Base-by-base conservation (phyloP, 1,284 basidiomycete genomes). In the Takashimella tepidaria region DNA sequence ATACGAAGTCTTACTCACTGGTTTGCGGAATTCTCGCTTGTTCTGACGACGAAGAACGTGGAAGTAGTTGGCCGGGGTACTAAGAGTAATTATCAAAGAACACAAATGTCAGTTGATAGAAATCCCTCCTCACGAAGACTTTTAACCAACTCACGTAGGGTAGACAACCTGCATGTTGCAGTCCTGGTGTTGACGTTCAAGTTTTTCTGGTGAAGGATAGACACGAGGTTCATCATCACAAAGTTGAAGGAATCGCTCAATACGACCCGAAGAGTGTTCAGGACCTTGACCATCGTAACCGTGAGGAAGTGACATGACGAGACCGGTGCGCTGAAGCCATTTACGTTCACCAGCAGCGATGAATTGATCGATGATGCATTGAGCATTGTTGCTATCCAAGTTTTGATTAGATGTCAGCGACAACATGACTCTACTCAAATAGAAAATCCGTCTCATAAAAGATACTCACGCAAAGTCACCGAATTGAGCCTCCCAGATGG, bases 111-210 rank as follows among this genome's bases (percentile, higher is more conserved):
- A 44, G 41, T 24, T 19, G 44, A 41, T 20, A 45, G 5, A 20
- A 79, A 49, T 31, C 31, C 37, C 45, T n/a, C n/a, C n/a, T n/a
- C n/a, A n/a, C n/a, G n/a, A n/a, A n/a, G n/a, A n/a, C n/a, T n/a
- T 37, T 37, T 37, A 37, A 8, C 16, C 31, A 2, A 80, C 86
- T 74, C 70, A 87, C 83, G 93, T 93, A 19, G 90, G 88, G 79
- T 98, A 98, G 41, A 96, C 90, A 62, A 98, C 87, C 77, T 98
- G 95, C 92, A 98, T 93, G 76, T 98, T 99, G 77, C 92, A 95
- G 75, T 99, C 96, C 79, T 98, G 96, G 73, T 97, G 92, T 72
- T 96, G 92, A 53, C 96, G 81, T 73, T 93, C 89, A 61, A 93
- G 79, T 81, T 95, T 93, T 76, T 96, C 85, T 1, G 83, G 82